A percentile compares a stretch with the other conserved stretches of the same genome.
Evolutionary conservation across 2,329 filamentous ascomycete genomes (phyloP).

Genomic region (Simplicillium aogashimaense): DNA sequence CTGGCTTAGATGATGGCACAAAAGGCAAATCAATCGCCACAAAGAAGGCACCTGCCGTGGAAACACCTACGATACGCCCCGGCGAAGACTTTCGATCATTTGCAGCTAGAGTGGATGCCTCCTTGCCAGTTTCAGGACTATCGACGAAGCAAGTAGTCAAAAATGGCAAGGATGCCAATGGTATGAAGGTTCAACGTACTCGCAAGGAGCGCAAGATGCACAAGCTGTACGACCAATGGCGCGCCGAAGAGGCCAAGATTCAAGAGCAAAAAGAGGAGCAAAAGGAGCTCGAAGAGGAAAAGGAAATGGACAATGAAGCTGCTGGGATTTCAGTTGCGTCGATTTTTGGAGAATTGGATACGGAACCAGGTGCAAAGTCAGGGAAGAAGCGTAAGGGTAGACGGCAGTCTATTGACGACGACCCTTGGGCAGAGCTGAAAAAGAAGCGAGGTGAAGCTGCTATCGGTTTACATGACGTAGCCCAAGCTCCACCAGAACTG

Average conservation of each 20-base stretch:
- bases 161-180: conserved; percentile 51
- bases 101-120: conserved; percentile 70
- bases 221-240: conserved; percentile 70
- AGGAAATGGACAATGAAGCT: conserved; percentile 50
- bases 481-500: conserved; percentile 66
- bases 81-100: conserved; percentile 81
- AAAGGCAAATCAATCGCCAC: too few relatives aligned
- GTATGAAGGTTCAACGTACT: conserved; percentile 60
- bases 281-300: conserved; percentile 52
- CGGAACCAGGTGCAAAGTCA: conserved; percentile 21
- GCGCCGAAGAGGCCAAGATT: conserved; percentile 54
- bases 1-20: conserved; percentile 60
- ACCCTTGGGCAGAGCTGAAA: conserved; percentile 71
- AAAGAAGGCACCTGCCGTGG: conserved; percentile 14
- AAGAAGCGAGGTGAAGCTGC: conserved; percentile 50
- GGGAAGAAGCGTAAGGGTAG: conserved; percentile 28
- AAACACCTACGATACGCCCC: conserved; percentile 62
- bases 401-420: conserved; percentile 48
- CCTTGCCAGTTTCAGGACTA: conserved; percentile 66
- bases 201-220: conserved; percentile 79
- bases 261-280: conserved; percentile 57
- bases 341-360: conserved; percentile 29
- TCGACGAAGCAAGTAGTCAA: conserved; percentile 47
- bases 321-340: conserved; percentile 37
- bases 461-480: conserved; percentile 48